phyloP scores from a whole-genome alignment of 257 asterid genomes.

The Leptodermis oblonga region DNA sequence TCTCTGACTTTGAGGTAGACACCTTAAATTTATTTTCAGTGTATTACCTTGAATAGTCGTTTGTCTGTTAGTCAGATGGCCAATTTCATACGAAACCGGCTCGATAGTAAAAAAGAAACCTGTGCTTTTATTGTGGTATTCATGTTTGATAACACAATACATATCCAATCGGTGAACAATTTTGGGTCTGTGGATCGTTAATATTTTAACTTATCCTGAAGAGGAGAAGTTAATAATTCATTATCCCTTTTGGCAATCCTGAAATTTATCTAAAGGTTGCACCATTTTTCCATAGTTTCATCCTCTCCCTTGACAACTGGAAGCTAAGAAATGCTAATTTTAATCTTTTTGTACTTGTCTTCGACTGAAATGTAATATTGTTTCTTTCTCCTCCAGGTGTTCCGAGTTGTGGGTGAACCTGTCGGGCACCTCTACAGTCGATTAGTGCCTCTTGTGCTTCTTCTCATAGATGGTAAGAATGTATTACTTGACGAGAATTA shows the following conservation, averaged over 20 bases:
- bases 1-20: constrained; percentile 54
- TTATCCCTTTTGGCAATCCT: not conserved
- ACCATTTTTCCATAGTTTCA: not conserved
- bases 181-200: not conserved
- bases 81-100: not conserved
- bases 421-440: constrained; percentile 61
- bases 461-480: constrained; percentile 53
- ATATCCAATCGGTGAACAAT: not conserved
- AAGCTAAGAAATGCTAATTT: not conserved
- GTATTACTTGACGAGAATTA: constrained; percentile 8
- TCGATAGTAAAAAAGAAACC: not conserved
- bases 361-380: not conserved
- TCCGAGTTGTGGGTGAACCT: constrained; percentile 44
- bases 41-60: not conserved
- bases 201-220: not conserved
- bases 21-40: not conserved
- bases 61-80: not conserved
- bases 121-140: not conserved
- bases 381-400: constrained; percentile 31
- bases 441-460: constrained; percentile 72
- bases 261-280: not conserved
- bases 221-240: not conserved
- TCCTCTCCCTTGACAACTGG: not conserved
- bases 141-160: not conserved
- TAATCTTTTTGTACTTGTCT: not conserved